Base-by-base conservation (phyloP, 2,329 filamentous ascomycete species). In the Phyllachora maydis region DNA sequence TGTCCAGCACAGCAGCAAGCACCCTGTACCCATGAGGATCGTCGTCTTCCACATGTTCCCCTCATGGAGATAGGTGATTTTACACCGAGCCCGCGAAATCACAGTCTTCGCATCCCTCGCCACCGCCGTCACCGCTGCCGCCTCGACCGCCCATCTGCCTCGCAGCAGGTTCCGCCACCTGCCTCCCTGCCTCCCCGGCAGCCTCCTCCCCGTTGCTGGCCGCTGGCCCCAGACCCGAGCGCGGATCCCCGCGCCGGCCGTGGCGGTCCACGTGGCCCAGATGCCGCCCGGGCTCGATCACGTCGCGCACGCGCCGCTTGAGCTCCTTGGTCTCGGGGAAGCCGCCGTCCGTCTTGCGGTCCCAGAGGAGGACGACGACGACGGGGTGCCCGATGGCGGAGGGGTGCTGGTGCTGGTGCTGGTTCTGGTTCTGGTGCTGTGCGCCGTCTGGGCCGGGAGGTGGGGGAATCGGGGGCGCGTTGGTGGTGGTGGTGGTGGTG, bases 251-350 rank as follows among this genome's bases (percentile, higher is more conserved):
- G n/a, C n/a, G n/a, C n/a, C n/a, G n/a, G n/a, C n/a, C 41, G 24
- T 59, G 45, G 26, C 65, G 55, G 44, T 83, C 76, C 13, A 81
- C 72, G 49, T 95, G 85, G 0, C 85, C 85, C 25, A 93, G 51
- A 39, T 85, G 64, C 30, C 75, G 60, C 1, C 53, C 56, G 0
- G 83, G 85, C 38, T 88, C 72, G 35, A 93, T 70, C 24, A 78
- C 59, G 49, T 93, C 78, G 28, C 85, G 58, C 4, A 93, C 67
- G 10, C 72, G 60, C 29, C 81, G 69, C 52, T 95, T 93, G 20
- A 93, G 59, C 35, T 85, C 72, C 49, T 93, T 92, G 3, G 78
- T 82, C 51, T 93, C 82, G 30, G 85, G 88, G 47, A 98, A 98
- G 0, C 88, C 83, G 15, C 78, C 78, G 40, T 93, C 73, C 4